Evolutionary conservation across 2,329 filamentous ascomycete genomes (phyloP).

Genomic region (Fusarium palustre): DNA sequence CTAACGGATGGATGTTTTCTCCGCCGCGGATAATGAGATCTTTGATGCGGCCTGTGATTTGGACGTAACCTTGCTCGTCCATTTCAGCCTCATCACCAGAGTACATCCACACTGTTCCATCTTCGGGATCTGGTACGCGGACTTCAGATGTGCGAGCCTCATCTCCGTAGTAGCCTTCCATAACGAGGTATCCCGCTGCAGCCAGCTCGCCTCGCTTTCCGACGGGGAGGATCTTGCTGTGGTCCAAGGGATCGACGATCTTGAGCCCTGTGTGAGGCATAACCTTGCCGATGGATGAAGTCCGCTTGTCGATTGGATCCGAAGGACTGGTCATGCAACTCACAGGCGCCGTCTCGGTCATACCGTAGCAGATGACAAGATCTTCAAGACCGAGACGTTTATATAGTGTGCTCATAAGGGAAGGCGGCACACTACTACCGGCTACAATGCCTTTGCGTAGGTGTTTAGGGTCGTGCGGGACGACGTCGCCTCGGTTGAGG

Average conservation of each 20-base stretch:
- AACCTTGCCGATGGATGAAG: conserved; percentile 79
- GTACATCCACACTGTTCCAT: conserved; percentile 82
- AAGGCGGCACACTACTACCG: conserved; percentile 84
- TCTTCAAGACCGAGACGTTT: conserved; percentile 79
- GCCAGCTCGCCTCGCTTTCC: conserved; percentile 83
- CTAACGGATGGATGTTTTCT: conserved; percentile 95
- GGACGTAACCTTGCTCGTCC: conserved; percentile 84
- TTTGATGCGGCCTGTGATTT: conserved; percentile 92
- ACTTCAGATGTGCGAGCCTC: conserved; percentile 75
- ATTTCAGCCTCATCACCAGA: conserved; percentile 93
- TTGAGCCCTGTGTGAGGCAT: conserved; percentile 85
- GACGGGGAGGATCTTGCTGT: conserved; percentile 68
- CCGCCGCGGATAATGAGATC: conserved; percentile 95
- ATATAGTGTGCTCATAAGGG: conserved; percentile 83
- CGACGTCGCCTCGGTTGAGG: conserved; percentile 61
- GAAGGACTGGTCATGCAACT: conserved; percentile 83
- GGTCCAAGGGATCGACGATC: conserved; percentile 77
- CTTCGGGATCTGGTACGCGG: conserved; percentile 59
- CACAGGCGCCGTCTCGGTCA: conserved; percentile 89
- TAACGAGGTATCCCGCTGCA: conserved; percentile 85
- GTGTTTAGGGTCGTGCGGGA: conserved; percentile 42
- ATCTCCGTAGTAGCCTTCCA: conserved; percentile 92
- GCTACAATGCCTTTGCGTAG: conserved; percentile 93
- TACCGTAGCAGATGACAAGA: conserved; percentile 94
- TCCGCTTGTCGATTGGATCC: conserved; percentile 79